Evolutionary conservation across 2,329 filamentous ascomycete genomes (phyloP), one percentile per base, ranked within the genome.

Genomic region (Calycina herbarum): DNA sequence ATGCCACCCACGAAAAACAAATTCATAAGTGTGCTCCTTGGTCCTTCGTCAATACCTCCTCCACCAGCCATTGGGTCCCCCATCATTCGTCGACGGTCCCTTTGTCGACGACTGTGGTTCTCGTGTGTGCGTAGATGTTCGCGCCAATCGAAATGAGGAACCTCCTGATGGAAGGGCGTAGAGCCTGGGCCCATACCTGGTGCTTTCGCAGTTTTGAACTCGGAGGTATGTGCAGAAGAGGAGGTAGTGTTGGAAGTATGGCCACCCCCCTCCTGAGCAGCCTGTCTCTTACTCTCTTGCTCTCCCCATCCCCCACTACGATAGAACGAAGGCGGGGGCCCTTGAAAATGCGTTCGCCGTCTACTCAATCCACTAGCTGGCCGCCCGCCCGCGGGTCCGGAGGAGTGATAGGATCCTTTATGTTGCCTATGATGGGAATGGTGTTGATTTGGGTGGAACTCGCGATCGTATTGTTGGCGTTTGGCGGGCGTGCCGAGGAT

Each of bases 241-340:
- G 42, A n/a, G 7, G 42, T 15, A 4, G 42, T 45, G 2, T 45
- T 20, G 1, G 42, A 45, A n/a, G 42, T 20, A 31, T 3, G 29
- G 24, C 1, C 29, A 17, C n/a, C 66, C 63, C 5, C 66, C 64
- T 68, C 76, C 57, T 86, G 83, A 57, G 83, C 83, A 42, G 82
- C 82, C 63, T 79, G 78, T 45, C 87, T 77, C 78, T 90, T 90
- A 42, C 84, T 84, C 2, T 79, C 76, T 66, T 91, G 86, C 2
- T 80, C 77, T 59, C 91, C 92, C 85, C 93, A 96, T 2, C 91
- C 92, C 4, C 93, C 93, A 67, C 85, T 88, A 20, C 89, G 85
- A 78, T 93, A 97, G 80, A 97, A 98, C 69, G 88, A 92, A 0
- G 94, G 94, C 61, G 95, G 94, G 3, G 95, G 94, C 0, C 94